Base-by-base conservation (phyloP, 106 monocot genomes). In the Narthecium ossifragum region DNA sequence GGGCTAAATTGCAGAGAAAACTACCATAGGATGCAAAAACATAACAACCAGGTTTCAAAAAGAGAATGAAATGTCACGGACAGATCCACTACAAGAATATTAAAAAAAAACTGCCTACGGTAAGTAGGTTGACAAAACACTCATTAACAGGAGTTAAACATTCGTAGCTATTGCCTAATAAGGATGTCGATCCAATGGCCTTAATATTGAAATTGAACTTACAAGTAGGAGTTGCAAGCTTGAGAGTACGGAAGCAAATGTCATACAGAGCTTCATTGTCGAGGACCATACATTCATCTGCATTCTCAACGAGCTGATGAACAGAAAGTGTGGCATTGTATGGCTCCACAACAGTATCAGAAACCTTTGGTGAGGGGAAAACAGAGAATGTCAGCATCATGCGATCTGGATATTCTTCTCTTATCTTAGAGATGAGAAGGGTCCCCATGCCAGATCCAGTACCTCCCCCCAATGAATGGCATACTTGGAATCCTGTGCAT, bases 321-420 rank as follows among this genome's bases (percentile, higher is more conserved):
- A 86, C 81, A 4, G 85, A 86, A 15, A 86, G 73, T 0, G 85
- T 86, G 14, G 85, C 85, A 73, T 86, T 86, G 62, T 86, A 86
- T 25, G 85, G 85, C 59, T 85, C 85, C 22, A 85, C 81, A 21
- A 81, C 77, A 46, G 81, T 81, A 34, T 82, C 82, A 20, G 81
- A 81, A 4, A 81, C 81, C 53, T 81, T 81, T 1, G 81, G 81
- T 22, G 81, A 80, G 9, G 81, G 81, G 65, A 78, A 86, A 26
- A 85, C 80, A 29, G 85, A 85, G 70, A 85, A 85, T 1, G 85
- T 85, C 30, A 85, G 25, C 85, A 85, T 85, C 85, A 85, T 85
- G 12, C 85, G 64, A 46, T 85, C 85, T 0, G 85, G 85, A 32
- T 76, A 85, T 57, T 85, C 80, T 31, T 80, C 85, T 30, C 80